These are phyloP conservation scores for Phytophthora nicotianae DNA, from an alignment of 352 stramenopile genomes.

Conservation along the genomic window DNA sequence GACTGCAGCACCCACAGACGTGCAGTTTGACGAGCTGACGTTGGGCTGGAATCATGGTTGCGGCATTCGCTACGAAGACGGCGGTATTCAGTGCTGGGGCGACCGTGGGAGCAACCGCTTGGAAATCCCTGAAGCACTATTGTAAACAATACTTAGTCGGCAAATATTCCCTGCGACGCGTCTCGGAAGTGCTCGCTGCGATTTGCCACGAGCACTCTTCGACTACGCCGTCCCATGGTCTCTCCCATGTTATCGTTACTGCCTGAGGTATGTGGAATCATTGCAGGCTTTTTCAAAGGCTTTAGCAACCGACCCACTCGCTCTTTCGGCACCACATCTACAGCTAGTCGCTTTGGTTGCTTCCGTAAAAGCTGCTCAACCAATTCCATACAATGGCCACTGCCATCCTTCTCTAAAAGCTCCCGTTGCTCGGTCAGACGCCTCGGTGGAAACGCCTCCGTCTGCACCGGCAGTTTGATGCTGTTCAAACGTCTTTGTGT, in stretches of 20 bases:
- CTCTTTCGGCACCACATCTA: slow-evolving; percentile 51
- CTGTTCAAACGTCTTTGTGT: slow-evolving; percentile 52
- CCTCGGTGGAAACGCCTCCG: slow-evolving; percentile 49
- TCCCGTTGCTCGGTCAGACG: slow-evolving; percentile 16
- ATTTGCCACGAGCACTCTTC: slow-evolving; percentile 46
- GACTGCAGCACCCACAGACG: slow-evolving; percentile 47
- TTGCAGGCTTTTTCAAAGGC: slow-evolving; percentile 56
- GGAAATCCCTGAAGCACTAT: slow-evolving; percentile 47
- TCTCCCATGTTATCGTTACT: slow-evolving; percentile 12
- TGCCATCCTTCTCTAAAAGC: slow-evolving; percentile 24
- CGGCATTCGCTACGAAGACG: slow-evolving; percentile 69
- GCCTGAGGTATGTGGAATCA: slow-evolving; percentile 25
- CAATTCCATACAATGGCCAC: slow-evolving; percentile 22
- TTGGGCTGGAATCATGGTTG: slow-evolving; percentile 80
- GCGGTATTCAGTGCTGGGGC: slow-evolving; percentile 71
- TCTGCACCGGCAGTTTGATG: slow-evolving; percentile 50
- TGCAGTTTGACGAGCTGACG: slow-evolving; percentile 72
- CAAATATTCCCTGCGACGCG: slow-evolving; percentile 18
- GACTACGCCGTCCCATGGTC: slow-evolving; percentile 17
- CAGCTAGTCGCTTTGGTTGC: slow-evolving; percentile 23
- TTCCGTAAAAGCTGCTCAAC: slow-evolving; percentile 32
- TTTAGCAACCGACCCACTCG: slow-evolving; percentile 51
- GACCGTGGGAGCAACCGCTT: slow-evolving; percentile 49
- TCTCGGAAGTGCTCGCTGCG: slow-evolving; percentile 49
- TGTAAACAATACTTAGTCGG: slow-evolving; percentile 6